Conservation (phyloP, 176 grass and related monocot genomes). For the Oryza officinalis region DNA sequence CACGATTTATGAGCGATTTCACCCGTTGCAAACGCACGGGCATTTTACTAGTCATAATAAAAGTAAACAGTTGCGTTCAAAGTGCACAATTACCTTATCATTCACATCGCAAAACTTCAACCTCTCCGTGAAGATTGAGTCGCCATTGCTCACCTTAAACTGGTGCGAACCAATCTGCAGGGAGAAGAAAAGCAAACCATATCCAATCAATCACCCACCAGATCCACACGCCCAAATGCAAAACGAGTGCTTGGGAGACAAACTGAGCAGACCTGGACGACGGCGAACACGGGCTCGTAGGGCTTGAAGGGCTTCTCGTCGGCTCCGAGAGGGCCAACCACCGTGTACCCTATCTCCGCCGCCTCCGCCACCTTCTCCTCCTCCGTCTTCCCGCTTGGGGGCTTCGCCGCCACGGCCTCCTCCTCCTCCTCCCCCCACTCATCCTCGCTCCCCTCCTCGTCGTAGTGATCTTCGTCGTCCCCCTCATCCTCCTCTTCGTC, state of each 20-base stretch:
- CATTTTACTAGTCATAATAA: too few relatives aligned
- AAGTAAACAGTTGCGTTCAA: background rate
- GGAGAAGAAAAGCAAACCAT: too few relatives aligned
- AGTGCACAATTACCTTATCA: slow-evolving; percentile 66
- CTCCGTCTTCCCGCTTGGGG: slow-evolving; percentile 79
- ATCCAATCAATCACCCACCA: background rate
- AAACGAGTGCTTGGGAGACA: background rate
- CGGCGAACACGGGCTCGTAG: slow-evolving; percentile 75
- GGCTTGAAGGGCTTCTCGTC: slow-evolving; percentile 93
- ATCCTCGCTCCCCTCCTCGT: slow-evolving; percentile 49
- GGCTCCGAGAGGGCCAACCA: slow-evolving; percentile 57
- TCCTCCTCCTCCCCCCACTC: slow-evolving; percentile 52
- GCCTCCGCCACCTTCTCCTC: slow-evolving; percentile 83
- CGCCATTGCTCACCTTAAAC: slow-evolving; percentile 99
- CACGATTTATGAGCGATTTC: too few relatives aligned
- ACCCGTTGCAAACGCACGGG: too few relatives aligned
- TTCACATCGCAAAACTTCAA: slow-evolving; percentile 92
- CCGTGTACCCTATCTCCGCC: slow-evolving; percentile 78
- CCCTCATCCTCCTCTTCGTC: slow-evolving; percentile 49
- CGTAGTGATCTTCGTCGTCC: slow-evolving; percentile 52
- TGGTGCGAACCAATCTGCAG: slow-evolving; percentile 94
- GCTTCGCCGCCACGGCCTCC: slow-evolving; percentile 45
- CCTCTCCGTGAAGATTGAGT: slow-evolving; percentile 96
- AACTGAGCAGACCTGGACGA: slow-evolving; percentile 75
- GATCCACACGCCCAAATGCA: slow-evolving; percentile 5